phyloP scores from a whole-genome alignment of 106 monocot species.

The Platanthera zijinensis region DNA sequence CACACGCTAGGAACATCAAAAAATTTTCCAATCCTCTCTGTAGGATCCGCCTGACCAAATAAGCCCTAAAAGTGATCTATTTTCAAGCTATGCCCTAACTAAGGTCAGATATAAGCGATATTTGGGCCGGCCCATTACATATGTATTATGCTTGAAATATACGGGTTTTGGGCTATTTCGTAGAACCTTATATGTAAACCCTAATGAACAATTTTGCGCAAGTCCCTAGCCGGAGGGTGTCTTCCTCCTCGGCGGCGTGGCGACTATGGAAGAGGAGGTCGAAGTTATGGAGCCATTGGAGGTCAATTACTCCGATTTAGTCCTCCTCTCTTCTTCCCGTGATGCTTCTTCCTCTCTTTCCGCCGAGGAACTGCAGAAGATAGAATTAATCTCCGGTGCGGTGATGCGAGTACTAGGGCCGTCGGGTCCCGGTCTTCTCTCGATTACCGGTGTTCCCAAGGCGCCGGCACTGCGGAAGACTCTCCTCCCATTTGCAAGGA shows the following conservation, averaged over 20 bases:
- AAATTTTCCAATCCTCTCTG: no score
- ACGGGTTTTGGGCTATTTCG: background rate
- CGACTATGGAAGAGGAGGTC: constrained; percentile 15
- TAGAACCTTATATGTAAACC: background rate
- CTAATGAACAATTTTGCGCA: no score
- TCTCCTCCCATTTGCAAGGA: constrained; percentile 63
- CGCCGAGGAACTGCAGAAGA: constrained; percentile 14
- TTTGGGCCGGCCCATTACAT: background rate
- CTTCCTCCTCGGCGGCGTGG: background rate
- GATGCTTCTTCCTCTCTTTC: constrained; percentile 4
- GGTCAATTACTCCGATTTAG: constrained; percentile 56
- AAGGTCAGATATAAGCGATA: no score
- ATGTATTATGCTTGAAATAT: background rate
- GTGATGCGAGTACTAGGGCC: constrained; percentile 68
- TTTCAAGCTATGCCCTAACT: no score
- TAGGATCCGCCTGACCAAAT: no score
- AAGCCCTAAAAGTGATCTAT: no score
- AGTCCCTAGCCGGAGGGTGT: background rate
- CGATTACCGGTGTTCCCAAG: constrained; percentile 44
- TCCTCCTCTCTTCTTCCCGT: constrained; percentile 44
- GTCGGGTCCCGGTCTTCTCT: constrained; percentile 70
- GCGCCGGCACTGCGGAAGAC: constrained; percentile 31
- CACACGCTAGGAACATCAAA: no score
- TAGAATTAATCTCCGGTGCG: constrained; percentile 28
- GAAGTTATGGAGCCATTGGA: constrained; percentile 48